Evolutionary conservation across 2,329 filamentous ascomycete species (phyloP), one percentile per base, ranked within the genome.

Genomic region (Neurospora sp.): DNA sequence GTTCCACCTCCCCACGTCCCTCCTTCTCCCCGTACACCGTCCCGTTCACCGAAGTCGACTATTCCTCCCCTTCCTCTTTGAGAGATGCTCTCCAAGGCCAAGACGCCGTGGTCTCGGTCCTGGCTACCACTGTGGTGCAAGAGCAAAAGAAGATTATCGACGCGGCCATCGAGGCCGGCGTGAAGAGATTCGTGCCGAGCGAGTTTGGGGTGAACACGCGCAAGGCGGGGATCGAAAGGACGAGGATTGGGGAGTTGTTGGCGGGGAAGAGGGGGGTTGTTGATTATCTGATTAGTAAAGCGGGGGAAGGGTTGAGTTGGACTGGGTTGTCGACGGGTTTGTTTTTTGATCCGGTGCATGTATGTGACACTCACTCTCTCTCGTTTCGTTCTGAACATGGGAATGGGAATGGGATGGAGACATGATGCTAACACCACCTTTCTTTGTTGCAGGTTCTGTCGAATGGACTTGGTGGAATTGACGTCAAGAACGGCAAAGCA

Each of bases 291-390:
- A 81, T 84, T 72, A 78, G 78, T 33, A 83, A 84, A 72, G 79
- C 77, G 6, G 82, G 83, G 72, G 79, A 84, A 71, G 33, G 33
- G 77, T 84, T 91, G 72, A 83, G 81, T 38, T 91, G 88, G 88
- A 89, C 86, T 1, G 85, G 81, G 2, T 76, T 91, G 15, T 83
- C 87, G 3, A 85, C 81, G 8, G 87, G 88, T 0, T 79, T 85
- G 2, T 87, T 91, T 77, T 88, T 91, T 75, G 88, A 91, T 74
- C 87, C 84, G 85, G 82, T 84, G 33, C 33, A 76, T 36, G 78
- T 74, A 5, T 6, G 2, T 11, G 41, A 19, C 5, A 6, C n/a
- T 11, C 5, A 6, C n/a, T 19, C 41, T 6, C 8, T 19, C 41
- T 3, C 23, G 23, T 28, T 28, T 8, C 28, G 8, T 43, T 8